A percentile compares a stretch with the other conserved stretches of the same genome.
Conservation (phyloP, 305 asterid species). For the Striga hermonthica region DNA sequence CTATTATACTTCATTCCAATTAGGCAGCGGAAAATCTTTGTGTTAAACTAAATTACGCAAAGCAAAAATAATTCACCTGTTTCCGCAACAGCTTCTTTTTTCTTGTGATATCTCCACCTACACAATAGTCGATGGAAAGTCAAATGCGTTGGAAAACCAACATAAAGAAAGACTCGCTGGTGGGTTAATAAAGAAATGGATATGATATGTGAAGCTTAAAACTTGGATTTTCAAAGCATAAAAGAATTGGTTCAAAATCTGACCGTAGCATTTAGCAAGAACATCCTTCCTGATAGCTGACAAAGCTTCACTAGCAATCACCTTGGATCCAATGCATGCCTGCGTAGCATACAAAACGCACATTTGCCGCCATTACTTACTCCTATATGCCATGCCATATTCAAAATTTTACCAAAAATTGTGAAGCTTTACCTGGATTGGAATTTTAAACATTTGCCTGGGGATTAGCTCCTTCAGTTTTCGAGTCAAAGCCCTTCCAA, state of each 20-base stretch:
- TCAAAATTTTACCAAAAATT: too few relatives aligned
- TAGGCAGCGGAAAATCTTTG: background rate
- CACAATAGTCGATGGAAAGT: constrained; percentile 20
- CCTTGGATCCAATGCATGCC: constrained; percentile 94
- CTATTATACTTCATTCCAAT: background rate
- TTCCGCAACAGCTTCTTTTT: constrained; percentile 91
- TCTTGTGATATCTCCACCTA: constrained; percentile 95
- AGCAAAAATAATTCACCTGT: constrained; percentile 55
- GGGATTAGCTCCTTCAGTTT: constrained; percentile 97
- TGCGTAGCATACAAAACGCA: constrained; percentile 32
- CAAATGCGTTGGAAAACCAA: background rate
- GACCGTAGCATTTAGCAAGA: constrained; percentile 95
- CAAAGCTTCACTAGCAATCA: constrained; percentile 87
- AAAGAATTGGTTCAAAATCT: constrained; percentile 27
- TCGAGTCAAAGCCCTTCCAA: constrained; percentile 98
- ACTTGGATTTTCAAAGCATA: constrained; percentile 2
- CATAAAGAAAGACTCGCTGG: background rate
- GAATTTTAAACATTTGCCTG: constrained; percentile 97
- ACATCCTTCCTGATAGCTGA: constrained; percentile 95
- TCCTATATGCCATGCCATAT: constrained; percentile 14
- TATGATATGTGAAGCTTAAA: constrained; percentile 12
- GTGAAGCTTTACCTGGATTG: constrained; percentile 95
- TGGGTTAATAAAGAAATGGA: background rate
- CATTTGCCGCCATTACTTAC: background rate
- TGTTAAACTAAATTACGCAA: background rate